phyloP scores from a whole-genome alignment of 495 filamentous ascomycete species.

The Aspergillus sclerotioniger region DNA sequence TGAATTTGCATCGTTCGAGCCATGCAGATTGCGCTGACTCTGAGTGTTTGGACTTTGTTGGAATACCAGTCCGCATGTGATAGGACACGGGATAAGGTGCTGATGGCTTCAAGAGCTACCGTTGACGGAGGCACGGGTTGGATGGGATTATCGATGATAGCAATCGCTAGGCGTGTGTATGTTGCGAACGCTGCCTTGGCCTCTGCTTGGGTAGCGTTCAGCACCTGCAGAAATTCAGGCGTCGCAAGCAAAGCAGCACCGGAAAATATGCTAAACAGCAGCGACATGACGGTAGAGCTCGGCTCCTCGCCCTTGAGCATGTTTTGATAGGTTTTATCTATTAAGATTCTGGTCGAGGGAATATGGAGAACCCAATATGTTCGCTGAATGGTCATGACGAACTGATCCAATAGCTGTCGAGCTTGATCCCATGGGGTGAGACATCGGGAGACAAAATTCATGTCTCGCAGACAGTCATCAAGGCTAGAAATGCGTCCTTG shows the following conservation, averaged over 20 bases:
- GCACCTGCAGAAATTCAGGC: slow-evolving; percentile 15
- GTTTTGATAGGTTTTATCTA: slow-evolving; percentile 25
- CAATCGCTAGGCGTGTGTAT: slow-evolving; percentile 21
- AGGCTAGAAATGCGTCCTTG: background rate
- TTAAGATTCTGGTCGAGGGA: slow-evolving; percentile 20
- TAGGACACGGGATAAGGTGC: slow-evolving; percentile 19
- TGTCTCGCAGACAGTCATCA: background rate
- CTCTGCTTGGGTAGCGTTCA: slow-evolving; percentile 22
- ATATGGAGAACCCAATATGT: slow-evolving; percentile 28
- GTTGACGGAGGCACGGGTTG: slow-evolving; percentile 21
- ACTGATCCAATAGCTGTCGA: slow-evolving; percentile 24
- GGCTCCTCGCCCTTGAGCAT: slow-evolving; percentile 22
- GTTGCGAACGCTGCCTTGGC: slow-evolving; percentile 22
- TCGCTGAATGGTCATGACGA: slow-evolving; percentile 22
- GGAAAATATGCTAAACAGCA: slow-evolving; percentile 29
- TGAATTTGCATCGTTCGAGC: slow-evolving; percentile 28
- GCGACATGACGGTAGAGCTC: slow-evolving; percentile 10
- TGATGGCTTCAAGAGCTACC: slow-evolving; percentile 24
- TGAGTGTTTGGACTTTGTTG: slow-evolving; percentile 21
- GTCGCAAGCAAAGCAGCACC: slow-evolving; percentile 26
- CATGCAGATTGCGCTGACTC: slow-evolving; percentile 24
- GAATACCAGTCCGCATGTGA: slow-evolving; percentile 25
- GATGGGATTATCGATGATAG: slow-evolving; percentile 24
- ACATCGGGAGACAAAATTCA: background rate
- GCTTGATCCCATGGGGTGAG: slow-evolving; percentile 28